Evolutionary conservation across 768 basidiomycete genomes (phyloP), one percentile per base, ranked within the genome.

Genomic region (Pleurotus platypus): DNA sequence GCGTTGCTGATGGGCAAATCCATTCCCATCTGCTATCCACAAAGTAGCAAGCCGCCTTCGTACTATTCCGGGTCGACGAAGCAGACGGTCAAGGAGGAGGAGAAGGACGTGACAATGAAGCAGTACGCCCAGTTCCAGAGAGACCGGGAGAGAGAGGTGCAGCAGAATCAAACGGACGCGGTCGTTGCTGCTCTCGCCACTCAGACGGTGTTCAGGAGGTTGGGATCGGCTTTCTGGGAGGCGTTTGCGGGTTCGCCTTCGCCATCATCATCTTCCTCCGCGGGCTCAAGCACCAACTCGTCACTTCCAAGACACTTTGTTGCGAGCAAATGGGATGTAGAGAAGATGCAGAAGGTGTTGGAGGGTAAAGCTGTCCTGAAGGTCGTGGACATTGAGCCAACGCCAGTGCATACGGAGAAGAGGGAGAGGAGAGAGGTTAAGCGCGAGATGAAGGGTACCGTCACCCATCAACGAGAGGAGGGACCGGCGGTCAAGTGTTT

Each of bases 161-260:
- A 68, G 47, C 54, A 55, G 62, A 73, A 58, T 56, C 70, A 71
- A 58, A 73, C 79, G 49, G 73, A 79, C 12, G 84, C 83, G 5
- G 74, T 86, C 64, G 74, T 86, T 15, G 92, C 91, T 9, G 80
- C 83, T n/a, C 75, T 92, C 60, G 92, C 90, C 7, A 83, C 83
- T 46, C 86, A 92, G 72, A 94, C 92, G 0, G 72, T 95, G 27
- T 61, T 90, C 51, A 72, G 75, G 64, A 86, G 85, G 65, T 77
- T 94, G 30, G 86, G 89, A 4, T 68, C 75, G 18, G 90, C 92
- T 45, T 94, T 94, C 73, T 90, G 92, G 89, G 91, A 92, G 60
- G 93, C 93, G 13, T 94, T 94, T 71, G 79, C 86, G n/a, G 86
- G 85, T 0, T 67, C 72, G 27, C 49, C 65, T 4, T 58, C 70